Conservation (phyloP, 2,329 filamentous ascomycete genomes). For the Sordariomycetes sp. region DNA sequence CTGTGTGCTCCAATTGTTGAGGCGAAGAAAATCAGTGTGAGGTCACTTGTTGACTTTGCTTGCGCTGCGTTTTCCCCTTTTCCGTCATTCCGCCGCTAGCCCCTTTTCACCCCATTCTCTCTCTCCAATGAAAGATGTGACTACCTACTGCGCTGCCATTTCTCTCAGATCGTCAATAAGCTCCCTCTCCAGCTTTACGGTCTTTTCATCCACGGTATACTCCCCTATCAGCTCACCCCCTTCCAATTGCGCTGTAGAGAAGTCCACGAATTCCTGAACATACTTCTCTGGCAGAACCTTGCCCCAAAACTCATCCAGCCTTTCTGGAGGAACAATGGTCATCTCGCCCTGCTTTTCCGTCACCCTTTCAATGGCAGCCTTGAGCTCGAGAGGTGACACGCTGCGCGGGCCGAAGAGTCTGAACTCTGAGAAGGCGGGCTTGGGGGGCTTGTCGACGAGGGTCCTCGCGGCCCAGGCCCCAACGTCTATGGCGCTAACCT, state of each 20-base stretch:
- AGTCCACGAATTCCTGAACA: neutral
- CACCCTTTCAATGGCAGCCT: constrained; percentile 14
- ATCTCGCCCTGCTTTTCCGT: constrained; percentile 15
- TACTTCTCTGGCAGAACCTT: constrained; percentile 3
- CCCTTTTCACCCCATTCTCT: too few species aligned
- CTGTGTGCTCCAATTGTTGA: too few species aligned
- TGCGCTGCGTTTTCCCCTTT: too few species aligned
- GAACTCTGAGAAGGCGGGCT: constrained; percentile 9
- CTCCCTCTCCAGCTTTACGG: neutral
- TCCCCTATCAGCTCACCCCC: constrained; percentile 8
- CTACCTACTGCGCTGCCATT: neutral
- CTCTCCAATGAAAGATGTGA: too few species aligned
- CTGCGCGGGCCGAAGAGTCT: constrained; percentile 16
- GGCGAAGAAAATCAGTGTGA: too few species aligned
- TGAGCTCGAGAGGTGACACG: constrained; percentile 18
- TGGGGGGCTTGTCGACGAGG: constrained; percentile 8
- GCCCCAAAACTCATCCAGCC: constrained; percentile 14
- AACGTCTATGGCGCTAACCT: constrained; percentile 21
- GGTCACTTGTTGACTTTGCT: too few species aligned
- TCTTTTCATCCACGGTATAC: neutral
- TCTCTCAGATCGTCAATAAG: neutral
- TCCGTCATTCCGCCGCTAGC: too few species aligned
- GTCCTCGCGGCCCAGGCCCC: constrained; percentile 13
- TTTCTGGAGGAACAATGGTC: constrained; percentile 10
- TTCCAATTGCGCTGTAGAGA: neutral